phyloP scores from a whole-genome alignment of 805 yeast species.

The Starmerella ratchasimensis region DNA sequence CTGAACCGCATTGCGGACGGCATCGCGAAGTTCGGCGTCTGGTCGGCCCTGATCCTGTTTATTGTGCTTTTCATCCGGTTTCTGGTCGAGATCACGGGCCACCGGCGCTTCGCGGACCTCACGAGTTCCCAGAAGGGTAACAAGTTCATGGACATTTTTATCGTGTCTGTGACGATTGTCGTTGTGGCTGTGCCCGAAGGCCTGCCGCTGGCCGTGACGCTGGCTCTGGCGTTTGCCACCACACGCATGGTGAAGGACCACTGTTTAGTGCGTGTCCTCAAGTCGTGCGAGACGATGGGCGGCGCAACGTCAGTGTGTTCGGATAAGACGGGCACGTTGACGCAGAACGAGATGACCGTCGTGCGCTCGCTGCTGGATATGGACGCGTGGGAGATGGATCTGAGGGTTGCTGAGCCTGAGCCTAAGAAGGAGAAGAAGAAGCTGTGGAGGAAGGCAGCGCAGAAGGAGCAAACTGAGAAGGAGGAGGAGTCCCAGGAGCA shows the following conservation, averaged over 20 bases:
- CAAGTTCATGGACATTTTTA: slow-evolving; percentile 67
- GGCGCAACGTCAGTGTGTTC: slow-evolving; percentile 95
- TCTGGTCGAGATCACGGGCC: slow-evolving; percentile 40
- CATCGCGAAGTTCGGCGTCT: slow-evolving; percentile 84
- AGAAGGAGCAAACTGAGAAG: not conserved
- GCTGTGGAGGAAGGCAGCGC: not conserved
- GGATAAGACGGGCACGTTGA: slow-evolving; percentile 93
- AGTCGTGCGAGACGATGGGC: slow-evolving; percentile 97
- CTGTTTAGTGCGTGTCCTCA: slow-evolving; percentile 83
- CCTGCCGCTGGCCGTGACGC: slow-evolving; percentile 89
- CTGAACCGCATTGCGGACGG: slow-evolving; percentile 76
- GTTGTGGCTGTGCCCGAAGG: slow-evolving; percentile 99
- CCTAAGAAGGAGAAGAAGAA: not conserved
- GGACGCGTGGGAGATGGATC: slow-evolving; percentile 23
- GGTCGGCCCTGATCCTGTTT: slow-evolving; percentile 73
- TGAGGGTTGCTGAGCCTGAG: not conserved
- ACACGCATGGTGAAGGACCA: slow-evolving; percentile 96
- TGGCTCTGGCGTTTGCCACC: slow-evolving; percentile 94
- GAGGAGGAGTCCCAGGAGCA: not conserved
- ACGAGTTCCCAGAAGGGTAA: slow-evolving; percentile 68
- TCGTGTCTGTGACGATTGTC: slow-evolving; percentile 80
- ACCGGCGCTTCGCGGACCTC: slow-evolving; percentile 27
- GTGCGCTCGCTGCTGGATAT: slow-evolving; percentile 55
- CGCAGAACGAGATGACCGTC: slow-evolving; percentile 86
- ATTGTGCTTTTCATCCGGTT: slow-evolving; percentile 66